phyloP scores from a whole-genome alignment of 345 rosid species.

The Corymbia maculata region DNA sequence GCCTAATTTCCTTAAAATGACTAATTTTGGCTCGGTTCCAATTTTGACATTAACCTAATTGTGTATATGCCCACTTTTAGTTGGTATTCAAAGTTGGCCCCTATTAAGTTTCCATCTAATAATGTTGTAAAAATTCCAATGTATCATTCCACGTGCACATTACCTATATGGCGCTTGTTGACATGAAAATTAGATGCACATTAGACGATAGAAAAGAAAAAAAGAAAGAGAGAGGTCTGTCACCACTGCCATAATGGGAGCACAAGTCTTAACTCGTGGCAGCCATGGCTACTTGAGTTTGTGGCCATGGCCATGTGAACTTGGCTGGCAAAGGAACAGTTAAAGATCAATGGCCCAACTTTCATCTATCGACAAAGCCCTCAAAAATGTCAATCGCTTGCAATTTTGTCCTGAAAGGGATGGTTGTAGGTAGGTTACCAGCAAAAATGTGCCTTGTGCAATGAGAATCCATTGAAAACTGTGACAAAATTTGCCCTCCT shows the following conservation, averaged over 20 bases:
- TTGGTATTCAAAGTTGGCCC: background rate
- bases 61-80: no score
- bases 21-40: no score
- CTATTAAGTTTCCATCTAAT: background rate
- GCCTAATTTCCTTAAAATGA: background rate
- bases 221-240: background rate
- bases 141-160: background rate
- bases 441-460: background rate
- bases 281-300: background rate
- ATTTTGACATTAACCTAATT: background rate
- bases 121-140: no score
- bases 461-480: background rate
- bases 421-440: background rate
- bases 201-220: no score
- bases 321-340: background rate
- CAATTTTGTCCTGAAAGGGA: background rate
- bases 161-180: no score
- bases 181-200: no score
- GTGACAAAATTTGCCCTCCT: background rate
- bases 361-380: background rate
- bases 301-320: background rate
- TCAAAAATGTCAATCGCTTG: background rate
- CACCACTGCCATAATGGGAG: background rate
- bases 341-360: background rate
- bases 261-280: background rate